A percentile compares a stretch with the other conserved stretches of the same genome.
Conservation (phyloP, 2,329 filamentous ascomycete genomes). For the Trichoderma sp. region DNA sequence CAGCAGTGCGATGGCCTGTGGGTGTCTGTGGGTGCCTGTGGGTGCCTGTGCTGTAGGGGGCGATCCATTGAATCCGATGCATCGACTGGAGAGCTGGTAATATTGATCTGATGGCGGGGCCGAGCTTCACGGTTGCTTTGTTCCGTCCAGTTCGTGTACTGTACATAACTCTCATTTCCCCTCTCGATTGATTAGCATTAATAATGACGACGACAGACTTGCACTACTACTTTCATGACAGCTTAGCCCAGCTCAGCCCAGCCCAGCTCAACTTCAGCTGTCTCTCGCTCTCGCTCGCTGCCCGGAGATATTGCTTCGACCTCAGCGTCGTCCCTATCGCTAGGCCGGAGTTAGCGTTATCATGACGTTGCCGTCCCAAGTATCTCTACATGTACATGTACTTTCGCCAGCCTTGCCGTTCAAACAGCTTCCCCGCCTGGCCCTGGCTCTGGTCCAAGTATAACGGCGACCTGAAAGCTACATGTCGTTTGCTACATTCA, state of each 20-base stretch:
- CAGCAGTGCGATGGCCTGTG: not conserved
- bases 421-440: not conserved
- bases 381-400: not conserved
- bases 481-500: not conserved
- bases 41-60: not conserved
- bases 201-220: not conserved
- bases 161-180: not conserved
- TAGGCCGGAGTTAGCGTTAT: slow-evolving; percentile 16
- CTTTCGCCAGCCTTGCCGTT: not conserved
- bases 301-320: not conserved
- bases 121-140: not conserved
- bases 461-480: not conserved
- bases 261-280: not conserved
- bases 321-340: not conserved
- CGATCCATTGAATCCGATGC: not conserved
- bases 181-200: not conserved
- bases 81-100: not conserved
- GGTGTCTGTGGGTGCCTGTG: not conserved
- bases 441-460: not conserved
- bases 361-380: slow-evolving; percentile 11
- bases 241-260: not conserved
- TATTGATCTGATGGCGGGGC: not conserved
- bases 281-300: not conserved
- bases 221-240: not conserved
- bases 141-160: not conserved